Base-by-base conservation (phyloP, 2,329 filamentous ascomycete genomes). In the Claviceps maximensis region DNA sequence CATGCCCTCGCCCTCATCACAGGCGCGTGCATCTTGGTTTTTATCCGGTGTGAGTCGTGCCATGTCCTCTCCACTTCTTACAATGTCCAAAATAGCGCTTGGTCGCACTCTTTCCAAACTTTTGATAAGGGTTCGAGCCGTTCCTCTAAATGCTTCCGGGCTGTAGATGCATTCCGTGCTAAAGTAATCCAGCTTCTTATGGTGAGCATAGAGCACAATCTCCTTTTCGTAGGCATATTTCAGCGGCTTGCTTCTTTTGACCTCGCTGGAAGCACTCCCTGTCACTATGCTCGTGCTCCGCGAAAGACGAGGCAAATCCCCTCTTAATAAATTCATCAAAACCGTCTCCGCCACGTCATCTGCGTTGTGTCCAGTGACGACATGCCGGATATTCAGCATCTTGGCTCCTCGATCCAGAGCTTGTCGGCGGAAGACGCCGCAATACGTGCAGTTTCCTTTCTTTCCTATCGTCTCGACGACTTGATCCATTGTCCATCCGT, bases 161-260 rank as follows among this genome's bases (percentile, higher is more conserved):
- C 89, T 95, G 73, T 98, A 98, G 56, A 98, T 89, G 74, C 93
- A 98, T 70, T 98, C 93, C 0, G 93, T 98, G 63, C 84, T 95
- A 70, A 98, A 98, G 70, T 98, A 98, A 66, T 97, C 90, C 58
- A 98, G 76, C 67, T 90, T 90, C 70, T 93, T 95, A 73, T 98
- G 89, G 65, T 97, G 88, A 5, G 93, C 93, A 65, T 98, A 98
- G 6, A 98, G 76, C 19, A 98, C 93, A 59, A 98, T 98, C 66
- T 98, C 93, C 71, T 98, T 98, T 67, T 98, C 93, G 65, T 97
- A 98, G 1, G 91, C 90, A 67, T 97, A 98, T 68, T 98, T 97
- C 47, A 98, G 76, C 15, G 93, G 93, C 70, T 98, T 98, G 70
- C 88, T 95, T 58, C 93, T 80, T 73, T 95, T 94, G 59, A 96